Conservation (phyloP, 768 basidiomycete genomes). For the Tremella yokohamensis region DNA sequence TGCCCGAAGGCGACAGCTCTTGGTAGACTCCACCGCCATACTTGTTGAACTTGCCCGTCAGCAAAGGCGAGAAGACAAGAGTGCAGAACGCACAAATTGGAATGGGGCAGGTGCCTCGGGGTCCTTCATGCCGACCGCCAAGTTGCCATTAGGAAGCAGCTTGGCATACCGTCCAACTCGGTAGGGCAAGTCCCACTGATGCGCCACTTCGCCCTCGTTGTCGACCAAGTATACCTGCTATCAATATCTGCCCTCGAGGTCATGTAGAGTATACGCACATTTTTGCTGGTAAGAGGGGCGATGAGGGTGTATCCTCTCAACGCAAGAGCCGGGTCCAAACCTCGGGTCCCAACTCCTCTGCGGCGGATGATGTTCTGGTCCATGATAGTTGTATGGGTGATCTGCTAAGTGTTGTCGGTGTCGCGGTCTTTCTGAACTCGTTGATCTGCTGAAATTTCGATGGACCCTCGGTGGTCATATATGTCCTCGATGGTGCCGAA, state of each 20-base stretch:
- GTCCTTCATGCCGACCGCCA: slow-evolving; percentile 23
- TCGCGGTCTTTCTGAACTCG: too few species aligned
- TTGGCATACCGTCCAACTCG: slow-evolving; percentile 20
- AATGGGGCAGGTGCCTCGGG: slow-evolving; percentile 21
- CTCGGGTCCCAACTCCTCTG: slow-evolving; percentile 19
- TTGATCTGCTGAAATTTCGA: too few species aligned
- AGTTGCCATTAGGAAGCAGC: slow-evolving; percentile 19
- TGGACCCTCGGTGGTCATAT: too few species aligned
- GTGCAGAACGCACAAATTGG: slow-evolving; percentile 15
- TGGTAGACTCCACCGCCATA: slow-evolving; percentile 23
- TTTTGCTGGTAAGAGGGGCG: slow-evolving; percentile 20
- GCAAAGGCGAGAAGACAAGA: neutral
- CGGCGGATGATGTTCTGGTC: slow-evolving; percentile 23
- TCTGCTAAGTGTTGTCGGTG: too few species aligned
- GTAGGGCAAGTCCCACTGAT: slow-evolving; percentile 18
- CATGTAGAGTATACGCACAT: neutral
- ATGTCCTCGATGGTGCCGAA: too few species aligned
- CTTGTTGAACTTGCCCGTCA: slow-evolving; percentile 21
- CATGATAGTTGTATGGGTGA: slow-evolving; percentile 11
- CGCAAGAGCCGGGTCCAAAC: slow-evolving; percentile 17
- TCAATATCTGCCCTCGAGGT: too few species aligned
- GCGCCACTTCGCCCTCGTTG: slow-evolving; percentile 16
- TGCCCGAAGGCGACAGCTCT: slow-evolving; percentile 17
- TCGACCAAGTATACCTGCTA: slow-evolving; percentile 15
- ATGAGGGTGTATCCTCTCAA: slow-evolving; percentile 20